A percentile compares a stretch with the other conserved stretches of the same genome.
Conservation (phyloP, 2,329 filamentous ascomycete genomes). For the Cylindrodendrum hubeiense region DNA sequence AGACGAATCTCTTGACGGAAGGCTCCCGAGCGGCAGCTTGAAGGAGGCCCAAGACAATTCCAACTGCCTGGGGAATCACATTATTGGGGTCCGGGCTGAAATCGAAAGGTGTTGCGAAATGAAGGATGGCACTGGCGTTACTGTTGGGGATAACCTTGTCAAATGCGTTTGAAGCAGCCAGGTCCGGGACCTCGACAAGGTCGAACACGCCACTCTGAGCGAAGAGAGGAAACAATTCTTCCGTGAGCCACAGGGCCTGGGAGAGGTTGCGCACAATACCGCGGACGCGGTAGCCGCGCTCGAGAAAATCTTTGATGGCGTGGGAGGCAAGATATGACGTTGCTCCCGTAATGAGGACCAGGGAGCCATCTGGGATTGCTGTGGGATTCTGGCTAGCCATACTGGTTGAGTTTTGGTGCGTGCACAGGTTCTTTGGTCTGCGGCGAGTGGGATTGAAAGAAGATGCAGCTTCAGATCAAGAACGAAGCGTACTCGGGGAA, state of each 20-base stretch:
- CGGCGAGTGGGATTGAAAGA: neutral
- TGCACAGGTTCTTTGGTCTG: neutral
- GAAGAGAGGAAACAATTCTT: conserved; percentile 6
- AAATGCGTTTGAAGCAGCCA: neutral
- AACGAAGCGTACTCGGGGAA: no score
- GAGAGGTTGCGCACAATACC: conserved; percentile 11
- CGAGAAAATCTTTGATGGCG: conserved; percentile 2
- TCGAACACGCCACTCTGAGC: neutral
- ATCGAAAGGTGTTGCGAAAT: conserved; percentile 6
- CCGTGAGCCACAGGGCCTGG: conserved; percentile 5
- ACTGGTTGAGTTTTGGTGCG: neutral
- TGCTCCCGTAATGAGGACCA: conserved; percentile 12
- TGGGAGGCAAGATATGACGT: conserved; percentile 5
- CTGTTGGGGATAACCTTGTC: conserved; percentile 1
- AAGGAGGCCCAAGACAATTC: neutral
- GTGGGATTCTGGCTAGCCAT: neutral
- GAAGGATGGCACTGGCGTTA: conserved; percentile 8
- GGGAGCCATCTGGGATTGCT: conserved; percentile 3
- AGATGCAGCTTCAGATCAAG: neutral
- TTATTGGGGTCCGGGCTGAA: conserved; percentile 3
- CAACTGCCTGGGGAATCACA: neutral
- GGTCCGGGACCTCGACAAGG: neutral
- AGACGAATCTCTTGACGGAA: conserved; percentile 10
- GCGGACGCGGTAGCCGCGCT: conserved; percentile 4
- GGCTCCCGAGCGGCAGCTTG: neutral